Evolutionary conservation across 768 basidiomycete genomes (phyloP), one percentile per base, ranked within the genome.

Genomic region (Trichaptum fuscoviolaceum): DNA sequence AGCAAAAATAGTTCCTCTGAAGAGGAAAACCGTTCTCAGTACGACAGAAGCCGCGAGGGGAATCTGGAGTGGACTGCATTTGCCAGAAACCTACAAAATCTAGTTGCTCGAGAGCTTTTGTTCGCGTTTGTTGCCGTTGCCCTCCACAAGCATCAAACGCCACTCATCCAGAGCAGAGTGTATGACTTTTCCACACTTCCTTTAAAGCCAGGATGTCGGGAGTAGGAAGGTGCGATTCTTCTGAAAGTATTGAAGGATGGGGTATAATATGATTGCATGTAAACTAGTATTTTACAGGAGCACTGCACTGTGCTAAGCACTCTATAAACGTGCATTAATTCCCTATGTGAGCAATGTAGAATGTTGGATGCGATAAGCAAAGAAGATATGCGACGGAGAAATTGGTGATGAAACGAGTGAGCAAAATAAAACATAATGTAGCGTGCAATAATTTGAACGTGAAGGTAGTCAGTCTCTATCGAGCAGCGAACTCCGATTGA

Each of bases 1-100:
- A 25, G 86, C 89, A 59, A 92, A 93, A 77, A 94, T 96, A 66
- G 88, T 87, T 74, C 82, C 88, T 17, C 78, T 95, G 72, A 93
- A 94, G 75, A 84, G 80, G 61, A 77, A 86, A 67, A 81, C 84
- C 20, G 89, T 96, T 30, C 87, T 92, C 80, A 92, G 90, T 73
- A 85, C 84, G 30, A 87, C 89, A 63, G 91, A 92, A 78, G 84
- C 92, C 20, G 82, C 91, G 10, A 87, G 94, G 75, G 94, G 94
- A 64, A 92, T 95, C 69, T 95, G 93, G 93, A 91, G 89, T 74
- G 92, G 93, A 23, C 77, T 95, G 68, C 94, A 96, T 71, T 90
- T 90, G 69, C 85, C 87, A 71, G 84, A 88, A 65, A 88, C 90
- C 20, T 85, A 82, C 79, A 79, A 78, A 67, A 81, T 86, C 73